phyloP scores from a whole-genome alignment of 805 yeast species.

The Cyberlindnera maritima region DNA sequence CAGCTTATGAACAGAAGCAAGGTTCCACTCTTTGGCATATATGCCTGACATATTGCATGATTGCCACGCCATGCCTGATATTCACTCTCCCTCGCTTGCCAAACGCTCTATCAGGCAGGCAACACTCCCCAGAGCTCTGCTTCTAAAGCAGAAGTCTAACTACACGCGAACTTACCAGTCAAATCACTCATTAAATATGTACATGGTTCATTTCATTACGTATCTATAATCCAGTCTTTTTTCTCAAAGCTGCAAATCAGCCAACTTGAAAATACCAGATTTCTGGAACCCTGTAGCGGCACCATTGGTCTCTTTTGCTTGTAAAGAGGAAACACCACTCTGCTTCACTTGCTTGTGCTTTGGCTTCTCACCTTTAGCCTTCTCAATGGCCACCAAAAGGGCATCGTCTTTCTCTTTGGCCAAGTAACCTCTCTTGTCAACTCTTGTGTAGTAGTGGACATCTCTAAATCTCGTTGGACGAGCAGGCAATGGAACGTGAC shows the following conservation, averaged over 20 bases:
- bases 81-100: too few species aligned
- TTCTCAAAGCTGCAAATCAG: slow-evolving; percentile 24
- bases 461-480: slow-evolving; percentile 83
- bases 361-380: slow-evolving; percentile 18
- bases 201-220: slow-evolving; percentile 6
- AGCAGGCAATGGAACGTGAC: slow-evolving; percentile 79
- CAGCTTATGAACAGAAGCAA: too few species aligned
- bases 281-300: slow-evolving; percentile 24
- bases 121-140: too few species aligned
- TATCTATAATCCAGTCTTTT: not conserved
- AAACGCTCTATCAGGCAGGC: too few species aligned
- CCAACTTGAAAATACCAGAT: slow-evolving; percentile 25
- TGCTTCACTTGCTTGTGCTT: slow-evolving; percentile 9
- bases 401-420: slow-evolving; percentile 33
- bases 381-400: slow-evolving; percentile 22
- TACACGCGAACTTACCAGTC: too few species aligned
- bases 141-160: too few species aligned
- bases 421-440: slow-evolving; percentile 75
- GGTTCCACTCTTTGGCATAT: too few species aligned
- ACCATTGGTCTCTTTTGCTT: slow-evolving; percentile 17
- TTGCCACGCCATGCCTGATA: too few species aligned
- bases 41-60: too few species aligned
- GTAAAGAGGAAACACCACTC: slow-evolving; percentile 6
- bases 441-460: slow-evolving; percentile 71
- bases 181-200: slow-evolving; percentile 1